phyloP scores from a whole-genome alignment of 306 rosid species.

The Alnus glutinosa region DNA sequence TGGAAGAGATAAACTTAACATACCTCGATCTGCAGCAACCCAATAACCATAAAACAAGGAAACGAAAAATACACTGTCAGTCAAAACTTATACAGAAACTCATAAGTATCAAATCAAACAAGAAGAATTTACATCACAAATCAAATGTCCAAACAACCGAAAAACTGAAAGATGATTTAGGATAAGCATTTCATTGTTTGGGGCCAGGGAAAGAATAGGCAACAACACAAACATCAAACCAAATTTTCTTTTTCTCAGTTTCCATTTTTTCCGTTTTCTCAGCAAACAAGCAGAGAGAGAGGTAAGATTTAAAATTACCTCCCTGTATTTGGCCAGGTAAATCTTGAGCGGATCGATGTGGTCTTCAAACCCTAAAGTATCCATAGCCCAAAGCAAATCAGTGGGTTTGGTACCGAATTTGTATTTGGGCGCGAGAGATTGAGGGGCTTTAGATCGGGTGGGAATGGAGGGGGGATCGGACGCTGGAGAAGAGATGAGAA shows the following conservation, averaged over 20 bases:
- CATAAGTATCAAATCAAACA: background rate
- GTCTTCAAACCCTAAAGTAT: slow-evolving; percentile 89
- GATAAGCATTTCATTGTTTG: too few species aligned
- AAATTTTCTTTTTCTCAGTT: too few species aligned
- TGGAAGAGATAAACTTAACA: slow-evolving; percentile 27
- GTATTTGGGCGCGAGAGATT: slow-evolving; percentile 78
- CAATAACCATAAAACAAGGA: slow-evolving; percentile 26
- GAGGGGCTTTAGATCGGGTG: slow-evolving; percentile 50
- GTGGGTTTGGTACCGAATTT: slow-evolving; percentile 34
- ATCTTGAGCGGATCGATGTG: slow-evolving; percentile 86
- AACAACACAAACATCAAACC: too few species aligned
- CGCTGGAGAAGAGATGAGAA: slow-evolving; percentile 91
- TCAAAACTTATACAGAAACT: slow-evolving; percentile 18
- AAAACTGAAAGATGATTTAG: background rate
- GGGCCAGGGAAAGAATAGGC: too few species aligned
- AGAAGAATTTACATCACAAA: background rate
- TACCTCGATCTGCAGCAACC: slow-evolving; percentile 88
- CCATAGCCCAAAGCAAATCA: slow-evolving; percentile 99
- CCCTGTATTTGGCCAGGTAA: slow-evolving; percentile 77
- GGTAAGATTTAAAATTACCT: too few species aligned
- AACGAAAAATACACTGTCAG: slow-evolving; percentile 25
- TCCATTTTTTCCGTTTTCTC: too few species aligned
- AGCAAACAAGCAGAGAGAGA: too few species aligned
- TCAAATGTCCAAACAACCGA: background rate
- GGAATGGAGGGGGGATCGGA: slow-evolving; percentile 73